A percentile compares a stretch with the other conserved stretches of the same genome.
Conservation (phyloP, 139 green algal genomes). For the Edaphochlamys debaryana region DNA sequence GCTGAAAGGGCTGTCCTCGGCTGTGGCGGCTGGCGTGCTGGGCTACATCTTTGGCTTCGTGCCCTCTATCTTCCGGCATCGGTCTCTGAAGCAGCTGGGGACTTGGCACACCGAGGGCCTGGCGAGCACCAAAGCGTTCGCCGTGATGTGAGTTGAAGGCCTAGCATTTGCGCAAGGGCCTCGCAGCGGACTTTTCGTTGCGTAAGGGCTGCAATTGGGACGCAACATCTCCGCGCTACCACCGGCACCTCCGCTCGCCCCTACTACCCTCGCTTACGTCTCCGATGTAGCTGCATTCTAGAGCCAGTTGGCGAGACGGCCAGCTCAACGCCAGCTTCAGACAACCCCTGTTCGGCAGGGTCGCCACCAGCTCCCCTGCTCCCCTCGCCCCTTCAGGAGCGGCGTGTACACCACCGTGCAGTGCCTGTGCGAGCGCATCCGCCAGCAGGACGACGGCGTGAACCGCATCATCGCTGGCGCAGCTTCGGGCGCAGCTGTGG, state of each 20-base stretch:
- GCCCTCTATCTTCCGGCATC: slow-evolving; percentile 45
- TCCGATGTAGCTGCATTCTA: too few relatives aligned
- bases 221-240: too few relatives aligned
- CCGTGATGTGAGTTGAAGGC: slow-evolving; percentile 18
- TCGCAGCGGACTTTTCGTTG: background rate
- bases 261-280: too few relatives aligned
- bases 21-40: slow-evolving; percentile 52
- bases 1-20: slow-evolving; percentile 19
- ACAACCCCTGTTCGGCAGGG: too few relatives aligned
- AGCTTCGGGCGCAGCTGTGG: slow-evolving; percentile 54
- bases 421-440: slow-evolving; percentile 71
- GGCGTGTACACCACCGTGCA: slow-evolving; percentile 73
- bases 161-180: too few relatives aligned
- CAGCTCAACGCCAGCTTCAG: too few relatives aligned
- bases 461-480: slow-evolving; percentile 70
- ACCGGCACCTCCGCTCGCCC: too few relatives aligned
- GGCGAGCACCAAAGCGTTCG: slow-evolving; percentile 54
- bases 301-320: too few relatives aligned
- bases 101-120: slow-evolving; percentile 54
- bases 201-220: background rate
- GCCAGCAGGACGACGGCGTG: slow-evolving; percentile 71
- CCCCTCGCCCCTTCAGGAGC: slow-evolving; percentile 38
- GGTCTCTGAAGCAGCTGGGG: slow-evolving; percentile 1
- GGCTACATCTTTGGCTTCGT: slow-evolving; percentile 75
- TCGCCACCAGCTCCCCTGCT: too few relatives aligned